Evolutionary conservation across 2,329 filamentous ascomycete species (phyloP), one percentile per base, ranked within the genome.

Genomic region (Penicillium sp.): DNA sequence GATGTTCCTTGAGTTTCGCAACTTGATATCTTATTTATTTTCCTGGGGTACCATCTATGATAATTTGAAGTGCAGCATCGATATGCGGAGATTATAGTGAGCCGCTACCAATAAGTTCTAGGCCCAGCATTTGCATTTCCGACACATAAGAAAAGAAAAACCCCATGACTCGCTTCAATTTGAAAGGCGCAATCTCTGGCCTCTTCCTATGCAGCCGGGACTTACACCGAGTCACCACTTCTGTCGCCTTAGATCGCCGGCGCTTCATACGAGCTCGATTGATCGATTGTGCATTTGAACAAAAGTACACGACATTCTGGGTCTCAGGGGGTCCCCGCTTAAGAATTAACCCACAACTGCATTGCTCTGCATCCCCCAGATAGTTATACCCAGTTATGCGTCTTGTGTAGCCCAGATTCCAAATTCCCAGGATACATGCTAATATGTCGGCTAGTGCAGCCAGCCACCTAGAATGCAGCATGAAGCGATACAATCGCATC

Each of bases 401-500:
- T 23, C 27, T 35, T 17, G 17, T 36, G 31, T 51, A 55, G 29
- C 44, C n/a, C 15, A 6, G 13, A 41, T 36, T 58, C 49, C 51
- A 53, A 49, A 47, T 41, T 23, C 17, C 36, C 19, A 50, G 35
- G 15, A 41, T 38, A 49, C n/a, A 50, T 21, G 27, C 36, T 35
- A 23, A 35, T 29, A 49, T 31, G 19, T 3, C 19, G n/a, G 19
- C 23, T 7, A 42, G 21, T 31, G 17, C 39, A 38, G 33, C 49
- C 39, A 55, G 49, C 44, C 58, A 52, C 55, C 23, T 12, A 55
- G 38, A 54, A 53, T 55, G 53, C 35, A 45, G 48, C 25, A 47
- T 23, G 27, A 23, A 48, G 17, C 42, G 19, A 25, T 45, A 21
- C 10, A 23, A 39, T 12, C 10, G 27, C 21, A 17, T 36, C 50